phyloP scores from a whole-genome alignment of 2,329 filamentous ascomycete species.

The Escovopsis sp. region DNA sequence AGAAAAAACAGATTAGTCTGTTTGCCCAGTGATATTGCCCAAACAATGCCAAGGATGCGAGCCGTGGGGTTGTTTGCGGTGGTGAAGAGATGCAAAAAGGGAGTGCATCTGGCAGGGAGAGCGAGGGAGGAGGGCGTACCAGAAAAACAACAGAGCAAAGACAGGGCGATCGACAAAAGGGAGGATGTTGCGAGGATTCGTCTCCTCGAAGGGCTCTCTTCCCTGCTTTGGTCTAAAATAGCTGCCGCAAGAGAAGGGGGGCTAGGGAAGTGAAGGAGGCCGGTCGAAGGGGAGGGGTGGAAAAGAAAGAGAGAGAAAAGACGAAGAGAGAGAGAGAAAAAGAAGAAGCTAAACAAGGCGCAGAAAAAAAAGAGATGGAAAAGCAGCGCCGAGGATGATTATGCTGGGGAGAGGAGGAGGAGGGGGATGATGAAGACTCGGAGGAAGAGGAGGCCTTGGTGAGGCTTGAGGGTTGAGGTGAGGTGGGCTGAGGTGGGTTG shows the following conservation, averaged over 20 bases:
- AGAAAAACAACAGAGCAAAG: conserved; percentile 1
- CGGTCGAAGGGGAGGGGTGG: not conserved
- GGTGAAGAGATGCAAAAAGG: conserved; percentile 2
- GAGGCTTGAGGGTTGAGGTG: not conserved
- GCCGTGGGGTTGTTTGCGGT: no score
- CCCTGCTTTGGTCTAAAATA: not conserved
- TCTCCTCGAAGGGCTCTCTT: conserved; percentile 2
- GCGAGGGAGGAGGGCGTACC: conserved; percentile 2
- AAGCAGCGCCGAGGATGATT: not conserved
- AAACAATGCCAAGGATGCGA: no score
- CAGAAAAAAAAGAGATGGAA: not conserved
- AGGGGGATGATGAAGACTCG: not conserved
- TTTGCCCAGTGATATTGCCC: not conserved
- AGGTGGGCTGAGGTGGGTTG: no score
- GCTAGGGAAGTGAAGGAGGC: not conserved
- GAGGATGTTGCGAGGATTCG: not conserved
- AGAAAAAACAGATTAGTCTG: conserved; percentile 2
- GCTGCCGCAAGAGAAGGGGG: not conserved
- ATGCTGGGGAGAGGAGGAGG: not conserved
- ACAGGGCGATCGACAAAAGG: conserved; percentile 2
- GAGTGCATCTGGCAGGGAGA: conserved; percentile 2
- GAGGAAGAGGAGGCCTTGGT: not conserved
- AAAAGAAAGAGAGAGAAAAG: not conserved
- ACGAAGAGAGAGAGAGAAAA: not conserved
- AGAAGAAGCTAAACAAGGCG: no score